phyloP scores from a whole-genome alignment of 257 asterid species.

The Primulina eburnea region DNA sequence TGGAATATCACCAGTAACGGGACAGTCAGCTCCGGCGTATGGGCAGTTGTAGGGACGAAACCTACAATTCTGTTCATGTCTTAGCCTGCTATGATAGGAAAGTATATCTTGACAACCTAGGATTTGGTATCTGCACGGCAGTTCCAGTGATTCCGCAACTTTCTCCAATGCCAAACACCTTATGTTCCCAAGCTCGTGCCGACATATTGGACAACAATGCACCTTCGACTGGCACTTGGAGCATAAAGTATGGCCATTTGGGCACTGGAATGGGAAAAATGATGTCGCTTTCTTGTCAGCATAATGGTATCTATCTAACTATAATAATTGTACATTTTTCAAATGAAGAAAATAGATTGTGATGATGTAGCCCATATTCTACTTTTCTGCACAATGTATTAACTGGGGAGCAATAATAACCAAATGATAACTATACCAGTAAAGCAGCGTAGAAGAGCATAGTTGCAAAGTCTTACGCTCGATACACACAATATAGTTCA shows the following conservation, averaged over 20 bases:
- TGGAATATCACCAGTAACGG: slow-evolving; percentile 41
- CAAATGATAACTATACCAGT: not conserved
- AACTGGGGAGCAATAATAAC: not conserved
- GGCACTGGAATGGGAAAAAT: slow-evolving; percentile 36
- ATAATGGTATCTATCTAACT: not conserved
- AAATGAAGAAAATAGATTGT: not conserved
- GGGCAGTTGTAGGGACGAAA: slow-evolving; percentile 60
- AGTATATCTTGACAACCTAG: slow-evolving; percentile 54
- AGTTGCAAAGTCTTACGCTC: not conserved
- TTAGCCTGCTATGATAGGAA: slow-evolving; percentile 37
- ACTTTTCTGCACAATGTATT: not conserved
- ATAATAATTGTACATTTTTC: not conserved
- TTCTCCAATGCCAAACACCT: slow-evolving; percentile 59
- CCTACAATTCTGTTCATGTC: slow-evolving; percentile 45
- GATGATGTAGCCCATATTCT: not conserved
- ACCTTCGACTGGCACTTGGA: slow-evolving; percentile 47
- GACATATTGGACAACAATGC: slow-evolving; percentile 51
- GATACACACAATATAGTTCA: not conserved
- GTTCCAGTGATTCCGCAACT: slow-evolving; percentile 53
- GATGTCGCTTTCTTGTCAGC: not conserved
- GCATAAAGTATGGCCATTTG: slow-evolving; percentile 63
- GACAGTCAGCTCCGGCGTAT: slow-evolving; percentile 53
- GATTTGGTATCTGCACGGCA: slow-evolving; percentile 45
- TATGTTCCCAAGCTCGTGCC: slow-evolving; percentile 54
- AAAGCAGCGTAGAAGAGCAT: not conserved